A percentile compares a stretch with the other conserved stretches of the same genome.
Conservation (phyloP, 805 yeast genomes). For the Candida endomychidarum region DNA sequence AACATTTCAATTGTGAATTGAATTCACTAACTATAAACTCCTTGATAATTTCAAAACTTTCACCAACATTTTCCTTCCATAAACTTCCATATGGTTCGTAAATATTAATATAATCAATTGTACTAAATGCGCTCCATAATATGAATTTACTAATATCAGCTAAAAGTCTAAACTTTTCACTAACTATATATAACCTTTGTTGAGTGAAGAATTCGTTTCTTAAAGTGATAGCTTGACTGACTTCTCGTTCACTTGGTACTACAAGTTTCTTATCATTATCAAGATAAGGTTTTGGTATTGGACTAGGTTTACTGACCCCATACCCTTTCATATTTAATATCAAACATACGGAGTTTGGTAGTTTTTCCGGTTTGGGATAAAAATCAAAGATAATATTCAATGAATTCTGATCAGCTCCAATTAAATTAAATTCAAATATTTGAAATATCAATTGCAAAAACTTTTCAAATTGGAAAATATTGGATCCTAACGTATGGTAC, state of each 20-base stretch:
- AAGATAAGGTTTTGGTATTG: slow-evolving; percentile 43
- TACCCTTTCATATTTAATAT: slow-evolving; percentile 29
- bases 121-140: slow-evolving; percentile 27
- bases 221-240: slow-evolving; percentile 26
- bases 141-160: slow-evolving; percentile 34
- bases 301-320: slow-evolving; percentile 40
- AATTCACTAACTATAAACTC: slow-evolving; percentile 8
- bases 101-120: slow-evolving; percentile 19
- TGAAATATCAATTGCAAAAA: slow-evolving; percentile 8
- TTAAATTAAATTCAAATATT: slow-evolving; percentile 6
- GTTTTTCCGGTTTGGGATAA: slow-evolving; percentile 9
- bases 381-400: slow-evolving; percentile 12
- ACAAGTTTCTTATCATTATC: slow-evolving; percentile 39
- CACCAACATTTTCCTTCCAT: slow-evolving; percentile 18
- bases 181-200: slow-evolving; percentile 39
- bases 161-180: slow-evolving; percentile 40
- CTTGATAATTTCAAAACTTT: slow-evolving; percentile 5
- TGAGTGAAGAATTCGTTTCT: slow-evolving; percentile 42
- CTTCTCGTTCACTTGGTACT: slow-evolving; percentile 37
- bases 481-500: slow-evolving; percentile 7
- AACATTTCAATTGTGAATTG: slow-evolving; percentile 9
- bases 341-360: slow-evolving; percentile 32
- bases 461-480: slow-evolving; percentile 9
- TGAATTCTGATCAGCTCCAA: slow-evolving; percentile 6
- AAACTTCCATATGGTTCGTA: slow-evolving; percentile 24